phyloP scores from a whole-genome alignment of 768 basidiomycete species.

The Pisolithus sp. region DNA sequence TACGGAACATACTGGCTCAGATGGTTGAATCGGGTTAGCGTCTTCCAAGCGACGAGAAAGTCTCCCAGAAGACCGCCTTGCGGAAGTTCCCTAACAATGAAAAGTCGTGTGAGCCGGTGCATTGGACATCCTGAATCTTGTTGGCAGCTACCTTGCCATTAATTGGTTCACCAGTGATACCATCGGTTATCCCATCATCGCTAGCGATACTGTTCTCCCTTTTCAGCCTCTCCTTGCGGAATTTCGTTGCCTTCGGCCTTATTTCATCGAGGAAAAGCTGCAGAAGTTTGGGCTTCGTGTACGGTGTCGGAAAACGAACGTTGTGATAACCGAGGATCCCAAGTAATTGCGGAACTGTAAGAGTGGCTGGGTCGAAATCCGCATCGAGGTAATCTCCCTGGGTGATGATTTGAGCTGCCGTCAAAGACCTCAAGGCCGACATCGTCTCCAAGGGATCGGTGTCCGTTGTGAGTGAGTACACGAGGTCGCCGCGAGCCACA shows the following conservation, averaged over 20 bases:
- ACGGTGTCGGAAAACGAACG: conserved; percentile 64
- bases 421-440: conserved; percentile 53
- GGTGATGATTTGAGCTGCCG: conserved; percentile 69
- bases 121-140: not conserved
- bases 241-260: conserved; percentile 47
- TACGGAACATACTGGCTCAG: conserved; percentile 48
- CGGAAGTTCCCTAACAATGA: conserved; percentile 16
- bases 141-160: conserved; percentile 38
- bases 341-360: conserved; percentile 78
- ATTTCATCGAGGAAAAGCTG: conserved; percentile 75
- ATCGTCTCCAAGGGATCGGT: conserved; percentile 31
- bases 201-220: conserved; percentile 67
- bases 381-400: conserved; percentile 74
- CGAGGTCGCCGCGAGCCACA: conserved; percentile 1
- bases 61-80: conserved; percentile 57
- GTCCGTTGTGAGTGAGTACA: too few relatives aligned
- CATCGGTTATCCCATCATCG: conserved; percentile 78
- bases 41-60: conserved; percentile 51
- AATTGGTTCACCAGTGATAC: conserved; percentile 70
- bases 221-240: conserved; percentile 59
- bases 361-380: conserved; percentile 64
- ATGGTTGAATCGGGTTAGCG: conserved; percentile 35
- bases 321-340: conserved; percentile 76
- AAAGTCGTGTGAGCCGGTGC: not conserved
- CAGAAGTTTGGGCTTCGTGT: conserved; percentile 73